Evolutionary conservation across 352 stramenopile genomes (phyloP).

Genomic region (Pythium volutum): DNA sequence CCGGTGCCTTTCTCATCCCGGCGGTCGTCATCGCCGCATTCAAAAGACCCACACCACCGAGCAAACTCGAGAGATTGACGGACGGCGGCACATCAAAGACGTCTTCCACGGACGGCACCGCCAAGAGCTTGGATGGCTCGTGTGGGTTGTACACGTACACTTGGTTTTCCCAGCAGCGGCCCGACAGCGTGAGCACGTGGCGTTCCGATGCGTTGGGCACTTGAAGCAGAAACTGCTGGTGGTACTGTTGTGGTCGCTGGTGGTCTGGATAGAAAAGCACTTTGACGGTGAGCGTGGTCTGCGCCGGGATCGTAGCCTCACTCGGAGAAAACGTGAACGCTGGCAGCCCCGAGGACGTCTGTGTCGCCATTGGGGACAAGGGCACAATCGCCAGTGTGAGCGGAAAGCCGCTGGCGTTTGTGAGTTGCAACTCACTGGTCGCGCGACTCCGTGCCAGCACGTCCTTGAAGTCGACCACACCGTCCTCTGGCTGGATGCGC

Average conservation of each 20-base stretch:
- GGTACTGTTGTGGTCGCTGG: conserved; percentile 56
- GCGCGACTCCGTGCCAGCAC: conserved; percentile 52
- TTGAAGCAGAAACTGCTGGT: conserved; percentile 49
- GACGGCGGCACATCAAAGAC: conserved; percentile 62
- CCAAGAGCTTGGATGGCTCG: conserved; percentile 11
- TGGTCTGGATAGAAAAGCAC: conserved; percentile 64
- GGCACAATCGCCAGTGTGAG: conserved; percentile 47
- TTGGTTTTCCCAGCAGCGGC: conserved; percentile 77
- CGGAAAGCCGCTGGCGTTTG: conserved; percentile 67
- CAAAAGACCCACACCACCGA: conserved; percentile 5
- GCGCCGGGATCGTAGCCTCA: conserved; percentile 52
- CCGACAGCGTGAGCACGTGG: conserved; percentile 49
- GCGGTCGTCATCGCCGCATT: conserved; percentile 20
- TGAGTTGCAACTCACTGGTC: conserved; percentile 45
- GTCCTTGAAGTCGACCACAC: conserved; percentile 62
- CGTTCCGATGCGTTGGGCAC: conserved; percentile 75
- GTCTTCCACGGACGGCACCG: conserved; percentile 45
- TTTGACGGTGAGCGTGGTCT: conserved; percentile 49
- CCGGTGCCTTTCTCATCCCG: conserved; percentile 42
- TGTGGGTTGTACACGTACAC: conserved; percentile 56
- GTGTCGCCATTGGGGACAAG: not conserved
- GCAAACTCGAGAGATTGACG: conserved; percentile 34
- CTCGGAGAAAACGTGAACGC: conserved; percentile 69
- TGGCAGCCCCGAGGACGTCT: conserved; percentile 29
- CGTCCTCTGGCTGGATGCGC: conserved; percentile 54